Conservation (phyloP, 371 early-diverging fungal genomes). For the Zopfochytrium polystomum region DNA sequence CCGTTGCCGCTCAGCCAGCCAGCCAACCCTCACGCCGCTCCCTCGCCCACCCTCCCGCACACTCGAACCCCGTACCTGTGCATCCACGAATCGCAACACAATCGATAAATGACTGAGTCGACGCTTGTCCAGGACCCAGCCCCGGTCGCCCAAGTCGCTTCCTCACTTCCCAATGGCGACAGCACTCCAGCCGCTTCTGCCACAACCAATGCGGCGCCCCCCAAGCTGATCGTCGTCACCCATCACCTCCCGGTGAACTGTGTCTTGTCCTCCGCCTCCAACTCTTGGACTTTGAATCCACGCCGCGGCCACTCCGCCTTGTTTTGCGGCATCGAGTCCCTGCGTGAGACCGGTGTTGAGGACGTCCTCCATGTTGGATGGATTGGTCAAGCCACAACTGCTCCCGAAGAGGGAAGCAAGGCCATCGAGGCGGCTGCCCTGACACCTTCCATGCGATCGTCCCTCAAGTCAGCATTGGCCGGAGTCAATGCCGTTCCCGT, state of each 20-base stretch:
- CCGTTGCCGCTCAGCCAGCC: neutral
- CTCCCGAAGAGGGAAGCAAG: neutral
- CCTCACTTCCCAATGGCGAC: neutral
- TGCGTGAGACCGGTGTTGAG: constrained; percentile 62
- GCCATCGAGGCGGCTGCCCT: constrained; percentile 20
- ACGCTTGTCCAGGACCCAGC: too few species aligned
- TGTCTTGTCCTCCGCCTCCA: neutral
- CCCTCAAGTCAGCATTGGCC: constrained; percentile 41
- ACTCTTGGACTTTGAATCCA: constrained; percentile 27
- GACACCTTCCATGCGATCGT: constrained; percentile 54
- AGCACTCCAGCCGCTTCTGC: neutral
- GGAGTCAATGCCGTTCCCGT: constrained; percentile 68
- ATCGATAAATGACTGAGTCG: too few species aligned
- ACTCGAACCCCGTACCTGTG: neutral
- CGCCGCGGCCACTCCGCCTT: constrained; percentile 75
- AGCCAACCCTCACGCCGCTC: neutral
- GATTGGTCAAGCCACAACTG: constrained; percentile 48
- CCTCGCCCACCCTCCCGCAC: neutral
- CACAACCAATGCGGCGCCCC: neutral
- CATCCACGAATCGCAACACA: neutral
- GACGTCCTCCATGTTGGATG: constrained; percentile 64
- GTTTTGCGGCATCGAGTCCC: constrained; percentile 70
- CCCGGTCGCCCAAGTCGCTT: neutral
- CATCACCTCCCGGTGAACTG: constrained; percentile 32
- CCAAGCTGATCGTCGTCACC: constrained; percentile 28